Evolutionary conservation across 148 eudicot genomes (phyloP), one percentile per base, ranked within the genome.

Genomic region (Spergularia marina): DNA sequence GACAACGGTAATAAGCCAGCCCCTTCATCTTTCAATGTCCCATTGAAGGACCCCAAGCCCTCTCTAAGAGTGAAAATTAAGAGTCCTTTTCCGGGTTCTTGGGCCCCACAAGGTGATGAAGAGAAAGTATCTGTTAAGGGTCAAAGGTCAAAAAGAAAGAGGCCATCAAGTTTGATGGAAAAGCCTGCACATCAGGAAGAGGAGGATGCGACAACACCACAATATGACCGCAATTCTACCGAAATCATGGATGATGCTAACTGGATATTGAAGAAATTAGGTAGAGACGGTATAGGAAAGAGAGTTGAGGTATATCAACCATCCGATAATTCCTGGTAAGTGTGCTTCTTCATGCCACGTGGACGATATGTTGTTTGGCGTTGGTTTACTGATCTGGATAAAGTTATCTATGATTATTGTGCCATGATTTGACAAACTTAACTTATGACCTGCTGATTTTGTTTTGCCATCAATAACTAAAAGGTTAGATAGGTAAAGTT

Each of bases 271-370:
- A 90, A 84, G 76, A 92, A 87, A 69, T 85, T 95, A 78, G 97
- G 99, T 60, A 90, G 83, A 89, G 96, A 90, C 88, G 96, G 94
- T 52, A 56, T 90, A 74, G 99, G 99, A 72, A 95, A 92, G 87
- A 87, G 92, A 74, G 99, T 95, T 66, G 97, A 92, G 82, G 85
- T 95, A 81, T 96, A 92, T 84, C 93, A 92, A 81, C 84, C 87
- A 53, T 89, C 97, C 10, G 90, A 87, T 75, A 85, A 90, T 76
- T 79, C 96, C 75, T 95, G 98, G 98, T 95, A 80, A 84, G 90
- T 76, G 47, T 75, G 17, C 51, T 53, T 70, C 61, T 64, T 63
- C 57, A 36, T 63, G 60, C 20, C 30, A 14, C 34, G 40, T 41
- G 39, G 25, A 23, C 41, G 41, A 53, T 20, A 41, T 65, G 39